Base-by-base conservation (phyloP, 2,329 filamentous ascomycete species). In the Talaromyces pinophilus region DNA sequence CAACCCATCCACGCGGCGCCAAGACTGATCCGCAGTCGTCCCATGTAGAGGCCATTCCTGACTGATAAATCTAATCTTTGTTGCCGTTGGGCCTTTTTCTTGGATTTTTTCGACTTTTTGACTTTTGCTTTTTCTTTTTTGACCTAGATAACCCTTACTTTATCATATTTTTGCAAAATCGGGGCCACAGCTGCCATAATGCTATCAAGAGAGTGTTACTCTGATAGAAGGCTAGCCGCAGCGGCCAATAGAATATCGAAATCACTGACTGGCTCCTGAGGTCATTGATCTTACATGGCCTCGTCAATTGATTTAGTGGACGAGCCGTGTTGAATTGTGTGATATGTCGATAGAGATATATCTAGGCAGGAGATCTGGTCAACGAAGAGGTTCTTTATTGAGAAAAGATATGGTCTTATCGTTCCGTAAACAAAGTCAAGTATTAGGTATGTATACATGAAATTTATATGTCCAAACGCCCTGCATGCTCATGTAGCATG, bases 391-490 rank as follows among this genome's bases (percentile, higher is more conserved):
- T 19, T 28, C 25, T 52, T 52, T 3, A 28, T 22, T 22, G 54
- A 38, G 54, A 38, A 33, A 55, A 55, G 10, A 38, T 15, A 38
- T 38, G 22, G 54, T 57, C 54, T 38, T 54, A 15, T 48, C 40
- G 35, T 22, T 48, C 59, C 57, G 52, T 42, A 63, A 62, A 59
- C 44, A 33, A 66, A 62, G 38, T 33, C n/a, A 52, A 42, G 50
- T 19, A 57, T 44, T 54, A 63, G 54, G 55, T 63, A 62, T 67
- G 55, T 64, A 54, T 62, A 67, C 62, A 64, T 57, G 57, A 50
- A 38, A 46, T 61, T 52, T 48, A 64, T 57, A 67, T 57, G 44
- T 64, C 65, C 62, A 57, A 67, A 65, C 66, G 66, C 66, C 66
- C 38, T 52, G n/a, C 64, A 63, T 63, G 60, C 64, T 40, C 33